phyloP scores from a whole-genome alignment of 2,329 filamentous ascomycete genomes.

The Aspergillus phoenicis region DNA sequence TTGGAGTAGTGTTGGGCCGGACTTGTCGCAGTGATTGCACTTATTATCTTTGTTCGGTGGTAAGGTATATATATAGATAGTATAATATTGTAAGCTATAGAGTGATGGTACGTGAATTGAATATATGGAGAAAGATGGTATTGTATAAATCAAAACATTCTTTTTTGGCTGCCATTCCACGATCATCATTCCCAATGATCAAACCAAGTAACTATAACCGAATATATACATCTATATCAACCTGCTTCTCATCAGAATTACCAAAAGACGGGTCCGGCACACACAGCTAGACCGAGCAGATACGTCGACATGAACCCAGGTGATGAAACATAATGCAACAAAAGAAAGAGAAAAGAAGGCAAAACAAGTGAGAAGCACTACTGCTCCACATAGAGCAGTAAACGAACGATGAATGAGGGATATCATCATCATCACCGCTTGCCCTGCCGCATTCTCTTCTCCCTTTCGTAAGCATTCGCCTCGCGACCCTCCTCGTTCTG shows the following conservation, averaged over 20 bases:
- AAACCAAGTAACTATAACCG: neutral
- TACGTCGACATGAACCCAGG: neutral
- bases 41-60: neutral
- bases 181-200: neutral
- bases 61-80: conserved; percentile 1
- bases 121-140: neutral
- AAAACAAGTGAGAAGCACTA: neutral
- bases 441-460: conserved; percentile 74
- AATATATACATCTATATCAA: conserved; percentile 3
- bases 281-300: conserved; percentile 7
- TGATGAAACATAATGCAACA: neutral
- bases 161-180: neutral
- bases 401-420: too few relatives aligned
- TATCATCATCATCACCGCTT: conserved; percentile 47
- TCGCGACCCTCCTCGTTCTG: conserved; percentile 89
- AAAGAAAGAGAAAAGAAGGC: neutral
- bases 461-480: conserved; percentile 84
- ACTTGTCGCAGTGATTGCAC: conserved; percentile 48
- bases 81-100: neutral
- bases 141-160: neutral
- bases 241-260: neutral
- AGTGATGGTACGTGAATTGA: neutral
- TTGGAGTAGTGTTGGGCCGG: conserved; percentile 52
- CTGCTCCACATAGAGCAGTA: too few relatives aligned
- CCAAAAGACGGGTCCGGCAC: conserved; percentile 4